Evolutionary conservation across 1,139 yeast species (phyloP).

Genomic region (Blastobotrys petasosporus): DNA sequence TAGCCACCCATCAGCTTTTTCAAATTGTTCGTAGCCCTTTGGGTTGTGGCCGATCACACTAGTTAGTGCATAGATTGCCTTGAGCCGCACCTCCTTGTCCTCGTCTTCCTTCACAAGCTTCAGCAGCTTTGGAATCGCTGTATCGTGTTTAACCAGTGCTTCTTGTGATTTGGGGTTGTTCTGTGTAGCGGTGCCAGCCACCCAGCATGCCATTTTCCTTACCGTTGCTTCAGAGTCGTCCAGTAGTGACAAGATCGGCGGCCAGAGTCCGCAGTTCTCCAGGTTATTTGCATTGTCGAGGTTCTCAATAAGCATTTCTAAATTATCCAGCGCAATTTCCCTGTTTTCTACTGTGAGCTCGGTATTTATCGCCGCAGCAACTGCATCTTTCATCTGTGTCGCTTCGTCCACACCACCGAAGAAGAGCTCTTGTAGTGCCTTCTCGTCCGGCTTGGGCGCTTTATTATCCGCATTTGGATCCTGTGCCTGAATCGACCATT

Average conservation of each 20-base stretch:
- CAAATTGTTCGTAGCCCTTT: conserved; percentile 51
- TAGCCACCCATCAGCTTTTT: conserved; percentile 58
- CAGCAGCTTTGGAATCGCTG: conserved; percentile 25
- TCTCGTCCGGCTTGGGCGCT: conserved; percentile 48
- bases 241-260: conserved; percentile 50
- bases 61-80: conserved; percentile 73
- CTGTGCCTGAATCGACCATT: conserved; percentile 69
- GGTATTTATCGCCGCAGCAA: conserved; percentile 61
- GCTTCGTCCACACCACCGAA: conserved; percentile 55
- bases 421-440: conserved; percentile 58
- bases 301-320: conserved; percentile 91
- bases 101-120: conserved; percentile 19
- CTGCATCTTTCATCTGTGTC: conserved; percentile 60
- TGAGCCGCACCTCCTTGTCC: conserved; percentile 41
- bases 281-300: conserved; percentile 92
- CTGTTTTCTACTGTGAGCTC: conserved; percentile 55
- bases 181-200: conserved; percentile 88
- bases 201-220: conserved; percentile 58
- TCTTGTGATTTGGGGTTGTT: conserved; percentile 51
- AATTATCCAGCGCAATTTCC: conserved; percentile 77
- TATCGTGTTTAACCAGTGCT: conserved; percentile 20
- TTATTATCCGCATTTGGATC: conserved; percentile 24
- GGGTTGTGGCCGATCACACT: conserved; percentile 67
- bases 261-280: conserved; percentile 80
- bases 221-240: conserved; percentile 42